Evolutionary conservation across 2,329 filamentous ascomycete genomes (phyloP).

Genomic region (Paracoccidioides brasiliensis): DNA sequence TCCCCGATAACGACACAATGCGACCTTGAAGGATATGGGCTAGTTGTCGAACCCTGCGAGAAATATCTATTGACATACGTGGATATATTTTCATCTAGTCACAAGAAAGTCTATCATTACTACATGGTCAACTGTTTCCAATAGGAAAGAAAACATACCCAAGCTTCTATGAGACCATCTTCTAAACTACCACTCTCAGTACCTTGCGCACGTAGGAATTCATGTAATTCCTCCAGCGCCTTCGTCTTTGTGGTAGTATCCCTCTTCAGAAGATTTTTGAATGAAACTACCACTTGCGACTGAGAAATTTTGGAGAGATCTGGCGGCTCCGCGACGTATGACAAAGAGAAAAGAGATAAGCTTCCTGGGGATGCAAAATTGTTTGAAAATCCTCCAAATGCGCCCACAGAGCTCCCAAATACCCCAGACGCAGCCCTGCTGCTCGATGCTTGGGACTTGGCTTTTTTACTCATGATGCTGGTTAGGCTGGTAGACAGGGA

Average conservation of each 20-base stretch:
- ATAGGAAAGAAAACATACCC: constrained; percentile 46
- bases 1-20: constrained; percentile 49
- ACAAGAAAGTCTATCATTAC: constrained; percentile 23
- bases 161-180: constrained; percentile 72
- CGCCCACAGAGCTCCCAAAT: constrained; percentile 30
- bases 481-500: constrained; percentile 6
- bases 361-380: constrained; percentile 27
- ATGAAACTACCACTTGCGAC: constrained; percentile 70
- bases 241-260: constrained; percentile 85
- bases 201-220: constrained; percentile 47
- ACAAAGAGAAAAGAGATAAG: constrained; percentile 53
- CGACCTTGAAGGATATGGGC: constrained; percentile 62
- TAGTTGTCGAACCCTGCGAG: constrained; percentile 74
- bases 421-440: constrained; percentile 42
- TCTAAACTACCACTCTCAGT: constrained; percentile 50
- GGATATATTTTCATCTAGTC: constrained; percentile 70
- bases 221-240: constrained; percentile 71
- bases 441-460: constrained; percentile 51
- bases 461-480: constrained; percentile 45
- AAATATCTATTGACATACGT: constrained; percentile 77
- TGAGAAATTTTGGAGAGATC: constrained; percentile 67
- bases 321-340: constrained; percentile 76
- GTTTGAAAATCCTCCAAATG: constrained; percentile 30
- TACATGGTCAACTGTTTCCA: constrained; percentile 19
- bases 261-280: constrained; percentile 87